These are phyloP conservation scores for Epichloe glyceriae DNA, from an alignment of 2,329 filamentous ascomycete genomes.

Conservation along the genomic window DNA sequence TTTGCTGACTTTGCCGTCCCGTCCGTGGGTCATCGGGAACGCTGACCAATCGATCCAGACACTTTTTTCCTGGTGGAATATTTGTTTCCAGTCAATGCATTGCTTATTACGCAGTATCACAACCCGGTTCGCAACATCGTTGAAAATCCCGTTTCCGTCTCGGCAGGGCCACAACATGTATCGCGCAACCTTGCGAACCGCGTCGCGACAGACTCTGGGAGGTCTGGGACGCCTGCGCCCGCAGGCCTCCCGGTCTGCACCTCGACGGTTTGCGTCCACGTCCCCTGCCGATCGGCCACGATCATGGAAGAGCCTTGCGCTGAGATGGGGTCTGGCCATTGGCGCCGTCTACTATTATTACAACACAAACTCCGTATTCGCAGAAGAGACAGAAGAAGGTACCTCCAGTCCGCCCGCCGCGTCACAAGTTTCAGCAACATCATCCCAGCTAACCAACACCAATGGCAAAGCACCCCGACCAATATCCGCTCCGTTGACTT, in stretches of 20 bases:
- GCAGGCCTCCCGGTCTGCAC: conserved; percentile 23
- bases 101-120: neutral
- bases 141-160: neutral
- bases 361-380: conserved; percentile 78
- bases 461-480: conserved; percentile 7
- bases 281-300: conserved; percentile 50
- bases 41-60: conserved; percentile 5
- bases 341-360: conserved; percentile 76
- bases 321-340: conserved; percentile 63
- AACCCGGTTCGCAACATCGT: neutral
- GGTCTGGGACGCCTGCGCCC: conserved; percentile 26
- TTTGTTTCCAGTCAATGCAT: neutral
- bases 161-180: conserved; percentile 29
- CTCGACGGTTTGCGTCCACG: conserved; percentile 40
- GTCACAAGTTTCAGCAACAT: no score
- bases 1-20: neutral
- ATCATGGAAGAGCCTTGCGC: conserved; percentile 66
- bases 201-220: conserved; percentile 31
- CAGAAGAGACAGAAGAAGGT: conserved; percentile 54
- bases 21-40: neutral
- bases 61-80: neutral
- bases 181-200: conserved; percentile 35
- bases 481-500: conserved; percentile 33
- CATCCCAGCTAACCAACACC: neutral
- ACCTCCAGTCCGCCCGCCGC: no score